Evolutionary conservation across 352 stramenopile species (phyloP).

Genomic region (Phytophthora crassamura): DNA sequence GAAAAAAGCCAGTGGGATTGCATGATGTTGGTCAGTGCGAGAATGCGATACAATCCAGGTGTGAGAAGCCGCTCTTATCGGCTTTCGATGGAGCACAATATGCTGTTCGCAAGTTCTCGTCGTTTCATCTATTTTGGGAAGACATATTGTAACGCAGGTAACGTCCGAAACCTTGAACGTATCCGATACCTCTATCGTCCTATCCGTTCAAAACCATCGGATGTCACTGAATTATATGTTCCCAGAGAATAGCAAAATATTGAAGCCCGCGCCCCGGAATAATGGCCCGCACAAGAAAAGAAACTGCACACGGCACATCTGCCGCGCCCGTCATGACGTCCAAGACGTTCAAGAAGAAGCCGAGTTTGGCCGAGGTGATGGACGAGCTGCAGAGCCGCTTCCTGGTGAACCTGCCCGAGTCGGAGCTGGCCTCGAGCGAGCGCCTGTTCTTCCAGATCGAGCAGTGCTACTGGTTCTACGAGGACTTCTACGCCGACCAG

Average conservation of each 20-base stretch:
- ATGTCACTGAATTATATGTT: conserved; percentile 7
- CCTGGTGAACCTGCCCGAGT: conserved; percentile 93
- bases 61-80: neutral
- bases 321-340: conserved; percentile 19
- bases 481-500: conserved; percentile 96
- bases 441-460: conserved; percentile 98
- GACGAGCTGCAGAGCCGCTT: conserved; percentile 97
- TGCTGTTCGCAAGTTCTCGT: conserved; percentile 6
- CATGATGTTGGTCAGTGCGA: neutral
- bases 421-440: conserved; percentile 90
- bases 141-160: neutral
- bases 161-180: neutral
- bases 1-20: conserved; percentile 25
- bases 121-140: conserved; percentile 7
- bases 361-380: conserved; percentile 90
- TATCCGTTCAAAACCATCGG: neutral
- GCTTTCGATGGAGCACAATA: conserved; percentile 4
- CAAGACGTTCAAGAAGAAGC: conserved; percentile 49
- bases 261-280: conserved; percentile 25
- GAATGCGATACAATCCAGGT: neutral
- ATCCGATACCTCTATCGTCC: neutral
- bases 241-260: conserved; percentile 2
- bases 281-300: conserved; percentile 39
- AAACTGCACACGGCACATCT: conserved; percentile 37
- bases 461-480: conserved; percentile 98